These are phyloP conservation scores for Phoma sp. DNA, from an alignment of 2,329 filamentous ascomycete genomes.

Conservation along the genomic window DNA sequence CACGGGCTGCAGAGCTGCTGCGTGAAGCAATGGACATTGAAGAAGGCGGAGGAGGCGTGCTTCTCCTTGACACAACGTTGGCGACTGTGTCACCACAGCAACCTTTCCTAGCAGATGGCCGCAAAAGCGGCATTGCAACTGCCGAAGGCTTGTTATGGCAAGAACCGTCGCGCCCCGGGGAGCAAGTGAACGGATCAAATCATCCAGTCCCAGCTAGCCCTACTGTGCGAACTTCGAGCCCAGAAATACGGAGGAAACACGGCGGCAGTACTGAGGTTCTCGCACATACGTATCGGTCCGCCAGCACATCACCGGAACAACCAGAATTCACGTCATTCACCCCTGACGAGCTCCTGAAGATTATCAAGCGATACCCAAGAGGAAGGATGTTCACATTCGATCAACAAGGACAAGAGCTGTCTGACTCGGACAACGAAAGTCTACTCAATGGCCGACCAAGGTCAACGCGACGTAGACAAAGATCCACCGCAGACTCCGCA, in stretches of 20 bases:
- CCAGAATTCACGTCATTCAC: constrained; percentile 48
- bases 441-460: background rate
- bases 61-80: constrained; percentile 49
- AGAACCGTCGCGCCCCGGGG: background rate
- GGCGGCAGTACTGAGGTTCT: constrained; percentile 50
- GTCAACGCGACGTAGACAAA: background rate
- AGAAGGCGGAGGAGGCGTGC: constrained; percentile 58
- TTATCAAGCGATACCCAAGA: constrained; percentile 28
- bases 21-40: constrained; percentile 56
- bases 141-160: background rate
- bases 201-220: background rate
- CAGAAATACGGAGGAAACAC: constrained; percentile 37
- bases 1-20: constrained; percentile 57
- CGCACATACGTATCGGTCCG: constrained; percentile 38
- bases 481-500: constrained; percentile 44
- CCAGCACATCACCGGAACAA: constrained; percentile 42
- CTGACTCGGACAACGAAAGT: constrained; percentile 7
- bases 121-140: background rate
- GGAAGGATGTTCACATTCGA: constrained; percentile 18
- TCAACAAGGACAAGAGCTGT: constrained; percentile 10
- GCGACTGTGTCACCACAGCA: constrained; percentile 3
- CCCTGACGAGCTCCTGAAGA: constrained; percentile 51
- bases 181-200: background rate
- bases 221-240: constrained; percentile 12
- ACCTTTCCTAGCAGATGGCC: background rate